Percentiles rank a stretch among this genome's conserved stretches.
These are phyloP conservation scores for Ilyonectria mors-panacis DNA, from an alignment of 2,329 filamentous ascomycete species.

Conservation along the genomic window DNA sequence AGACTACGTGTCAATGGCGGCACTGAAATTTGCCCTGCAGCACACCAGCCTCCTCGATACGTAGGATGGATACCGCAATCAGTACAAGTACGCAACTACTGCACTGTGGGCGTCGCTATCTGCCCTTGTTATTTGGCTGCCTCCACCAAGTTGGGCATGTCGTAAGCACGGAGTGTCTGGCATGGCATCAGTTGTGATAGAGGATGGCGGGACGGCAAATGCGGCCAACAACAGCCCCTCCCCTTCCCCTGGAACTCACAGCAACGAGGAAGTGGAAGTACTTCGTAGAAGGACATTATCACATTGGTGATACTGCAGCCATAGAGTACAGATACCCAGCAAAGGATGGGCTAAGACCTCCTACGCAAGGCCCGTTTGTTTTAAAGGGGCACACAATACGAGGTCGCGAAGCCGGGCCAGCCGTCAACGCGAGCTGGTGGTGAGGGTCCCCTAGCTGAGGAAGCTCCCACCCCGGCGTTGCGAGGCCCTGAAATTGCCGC, in stretches of 20 bases:
- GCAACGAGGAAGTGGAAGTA: background rate
- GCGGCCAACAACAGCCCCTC: background rate
- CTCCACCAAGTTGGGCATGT: background rate
- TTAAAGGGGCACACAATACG: constrained; percentile 10
- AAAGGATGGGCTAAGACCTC: background rate
- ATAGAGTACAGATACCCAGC: background rate
- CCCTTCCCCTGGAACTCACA: background rate
- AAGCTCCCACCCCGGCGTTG: constrained; percentile 2
- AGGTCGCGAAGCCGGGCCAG: constrained; percentile 5
- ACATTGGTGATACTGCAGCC: background rate
- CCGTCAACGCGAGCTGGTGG: background rate
- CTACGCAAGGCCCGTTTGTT: background rate
- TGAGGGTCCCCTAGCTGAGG: background rate
- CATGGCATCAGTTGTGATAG: background rate
- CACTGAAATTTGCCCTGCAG: constrained; percentile 20
- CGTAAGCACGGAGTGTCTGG: constrained; percentile 28
- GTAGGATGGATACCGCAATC: background rate
- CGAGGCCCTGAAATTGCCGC: constrained; percentile 37
- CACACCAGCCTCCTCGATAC: background rate
- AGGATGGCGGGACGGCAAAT: background rate
- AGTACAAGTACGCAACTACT: background rate
- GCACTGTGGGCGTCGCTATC: constrained; percentile 8
- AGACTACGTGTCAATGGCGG: constrained; percentile 25
- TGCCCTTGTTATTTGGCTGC: background rate
- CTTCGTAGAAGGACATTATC: background rate